Percentiles rank a stretch among this genome's conserved stretches.
Evolutionary conservation across 2,329 filamentous ascomycete species (phyloP).

Genomic region (Aspergillus sojae): DNA sequence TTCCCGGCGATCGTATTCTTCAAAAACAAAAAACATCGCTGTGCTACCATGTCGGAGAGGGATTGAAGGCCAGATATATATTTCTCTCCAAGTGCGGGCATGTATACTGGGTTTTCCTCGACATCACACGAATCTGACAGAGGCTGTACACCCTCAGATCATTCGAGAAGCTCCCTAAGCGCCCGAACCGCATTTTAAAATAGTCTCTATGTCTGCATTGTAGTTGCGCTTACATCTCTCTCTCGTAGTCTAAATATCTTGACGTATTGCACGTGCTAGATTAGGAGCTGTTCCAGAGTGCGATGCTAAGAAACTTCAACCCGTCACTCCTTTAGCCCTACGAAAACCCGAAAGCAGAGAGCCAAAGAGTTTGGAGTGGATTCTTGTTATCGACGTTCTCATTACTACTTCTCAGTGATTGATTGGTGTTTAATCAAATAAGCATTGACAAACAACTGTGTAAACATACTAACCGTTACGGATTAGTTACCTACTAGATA

Average conservation of each 20-base stretch:
- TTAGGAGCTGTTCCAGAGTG: background rate
- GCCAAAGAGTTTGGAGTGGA: background rate
- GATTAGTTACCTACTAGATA: background rate
- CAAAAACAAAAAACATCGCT: background rate
- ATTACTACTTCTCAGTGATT: background rate
- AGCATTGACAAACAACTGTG: background rate
- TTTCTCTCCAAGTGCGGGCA: background rate
- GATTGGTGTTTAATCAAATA: background rate
- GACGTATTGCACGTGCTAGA: background rate
- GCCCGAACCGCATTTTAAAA: background rate
- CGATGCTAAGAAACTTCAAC: background rate
- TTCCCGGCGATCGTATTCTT: background rate
- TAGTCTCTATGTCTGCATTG: background rate
- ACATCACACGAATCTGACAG: background rate
- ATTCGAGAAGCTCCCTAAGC: background rate
- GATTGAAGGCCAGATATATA: background rate
- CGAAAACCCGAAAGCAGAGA: background rate
- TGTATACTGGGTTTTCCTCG: background rate
- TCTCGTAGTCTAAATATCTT: background rate
- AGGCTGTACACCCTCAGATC: background rate
- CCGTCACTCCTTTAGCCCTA: background rate
- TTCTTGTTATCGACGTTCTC: background rate
- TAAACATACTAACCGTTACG: background rate
- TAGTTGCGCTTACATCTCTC: too few species aligned
- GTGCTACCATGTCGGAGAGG: background rate